Conservation (phyloP, 2,329 filamentous ascomycete species). For the Colletotrichum sp. region DNA sequence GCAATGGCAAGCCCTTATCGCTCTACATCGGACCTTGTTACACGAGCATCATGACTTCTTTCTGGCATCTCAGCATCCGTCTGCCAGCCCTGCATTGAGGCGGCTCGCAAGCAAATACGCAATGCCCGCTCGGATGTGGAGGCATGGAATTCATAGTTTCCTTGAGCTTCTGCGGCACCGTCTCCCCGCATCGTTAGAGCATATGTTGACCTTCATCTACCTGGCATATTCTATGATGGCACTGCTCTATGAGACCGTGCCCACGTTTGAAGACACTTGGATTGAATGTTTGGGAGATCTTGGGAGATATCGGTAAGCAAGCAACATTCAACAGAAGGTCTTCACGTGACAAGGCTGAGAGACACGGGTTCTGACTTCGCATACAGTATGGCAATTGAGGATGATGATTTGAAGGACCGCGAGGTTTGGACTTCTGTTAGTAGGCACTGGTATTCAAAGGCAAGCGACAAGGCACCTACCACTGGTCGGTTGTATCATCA, state of each 20-base stretch:
- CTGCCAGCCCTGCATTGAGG: slow-evolving; percentile 70
- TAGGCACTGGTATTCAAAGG: slow-evolving; percentile 83
- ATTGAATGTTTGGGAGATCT: slow-evolving; percentile 91
- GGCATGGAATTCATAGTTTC: slow-evolving; percentile 87
- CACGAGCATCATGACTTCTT: slow-evolving; percentile 90
- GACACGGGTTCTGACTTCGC: accelerated
- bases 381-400: slow-evolving; percentile 83
- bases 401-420: slow-evolving; percentile 74
- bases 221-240: slow-evolving; percentile 91
- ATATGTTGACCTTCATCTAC: slow-evolving; percentile 92
- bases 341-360: not conserved
- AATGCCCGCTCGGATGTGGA: slow-evolving; percentile 95
- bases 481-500: slow-evolving; percentile 88
- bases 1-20: slow-evolving; percentile 86
- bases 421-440: slow-evolving; percentile 85
- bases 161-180: slow-evolving; percentile 77
- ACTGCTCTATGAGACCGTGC: slow-evolving; percentile 83
- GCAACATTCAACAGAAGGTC: no score
- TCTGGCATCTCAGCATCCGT: slow-evolving; percentile 84
- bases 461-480: slow-evolving; percentile 76
- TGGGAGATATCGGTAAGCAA: slow-evolving; percentile 64
- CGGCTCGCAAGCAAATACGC: slow-evolving; percentile 79
- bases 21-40: slow-evolving; percentile 78
- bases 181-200: slow-evolving; percentile 78
- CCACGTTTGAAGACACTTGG: slow-evolving; percentile 86